Conservation (phyloP, 169 alveolate genomes). For the Cyclospora cayetanensis region DNA sequence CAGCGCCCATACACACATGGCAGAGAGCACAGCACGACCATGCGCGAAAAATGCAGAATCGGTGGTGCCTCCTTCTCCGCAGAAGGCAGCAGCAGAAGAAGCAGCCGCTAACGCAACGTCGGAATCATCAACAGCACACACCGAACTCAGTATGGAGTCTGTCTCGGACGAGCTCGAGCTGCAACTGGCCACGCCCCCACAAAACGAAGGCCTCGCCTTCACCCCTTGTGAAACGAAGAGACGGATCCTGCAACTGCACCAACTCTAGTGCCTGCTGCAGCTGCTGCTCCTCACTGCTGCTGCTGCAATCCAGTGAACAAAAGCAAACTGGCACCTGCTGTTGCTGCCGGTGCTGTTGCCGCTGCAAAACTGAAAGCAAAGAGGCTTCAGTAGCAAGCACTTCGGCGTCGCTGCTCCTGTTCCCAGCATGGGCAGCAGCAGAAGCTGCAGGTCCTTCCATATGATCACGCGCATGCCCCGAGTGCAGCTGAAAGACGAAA, state of each 20-base stretch:
- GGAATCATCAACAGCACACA: not conserved
- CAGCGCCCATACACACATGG: no score
- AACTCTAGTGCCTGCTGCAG: conserved; percentile 25
- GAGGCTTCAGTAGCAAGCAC: not conserved
- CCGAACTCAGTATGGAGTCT: conserved; percentile 55
- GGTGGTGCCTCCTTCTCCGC: no score
- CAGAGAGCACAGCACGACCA: no score
- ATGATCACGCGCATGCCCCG: not conserved
- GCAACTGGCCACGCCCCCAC: conserved; percentile 71
- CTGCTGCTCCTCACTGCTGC: conserved; percentile 33
- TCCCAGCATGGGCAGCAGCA: not conserved
- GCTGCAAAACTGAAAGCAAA: not conserved
- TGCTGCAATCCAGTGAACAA: conserved; percentile 9
- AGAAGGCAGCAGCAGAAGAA: not conserved
- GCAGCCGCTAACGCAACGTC: not conserved
- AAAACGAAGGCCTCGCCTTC: conserved; percentile 32
- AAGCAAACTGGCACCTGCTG: conserved; percentile 26
- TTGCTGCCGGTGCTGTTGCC: conserved; percentile 5
- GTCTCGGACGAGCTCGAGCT: conserved; percentile 50
- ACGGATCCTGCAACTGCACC: conserved; percentile 25
- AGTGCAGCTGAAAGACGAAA: not conserved
- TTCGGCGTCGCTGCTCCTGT: not conserved
- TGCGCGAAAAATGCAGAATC: no score
- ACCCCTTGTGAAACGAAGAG: not conserved
- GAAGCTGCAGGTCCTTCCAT: not conserved